phyloP scores from a whole-genome alignment of 345 rosid genomes.

The Ceriops zippeliana region DNA sequence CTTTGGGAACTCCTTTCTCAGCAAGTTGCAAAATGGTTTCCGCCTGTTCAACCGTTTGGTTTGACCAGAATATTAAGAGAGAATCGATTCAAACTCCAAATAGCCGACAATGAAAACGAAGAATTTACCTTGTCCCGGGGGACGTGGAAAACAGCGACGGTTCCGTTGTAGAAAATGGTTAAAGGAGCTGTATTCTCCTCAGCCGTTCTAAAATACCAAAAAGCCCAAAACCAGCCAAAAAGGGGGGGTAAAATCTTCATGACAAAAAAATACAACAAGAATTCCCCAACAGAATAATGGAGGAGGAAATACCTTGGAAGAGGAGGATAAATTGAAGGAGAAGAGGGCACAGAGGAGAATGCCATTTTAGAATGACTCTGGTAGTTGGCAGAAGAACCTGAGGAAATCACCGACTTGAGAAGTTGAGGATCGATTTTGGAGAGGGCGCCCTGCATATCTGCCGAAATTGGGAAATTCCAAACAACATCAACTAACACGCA shows the following conservation, averaged over 20 bases:
- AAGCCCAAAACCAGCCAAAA: not conserved
- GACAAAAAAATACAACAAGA: not conserved
- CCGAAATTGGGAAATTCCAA: not conserved
- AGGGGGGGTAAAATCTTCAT: not conserved
- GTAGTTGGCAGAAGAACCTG: constrained; percentile 24
- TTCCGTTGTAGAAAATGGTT: constrained; percentile 92
- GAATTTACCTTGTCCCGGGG: constrained; percentile 49
- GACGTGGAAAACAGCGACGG: constrained; percentile 60
- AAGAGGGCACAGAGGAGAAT: constrained; percentile 45
- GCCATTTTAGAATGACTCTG: not conserved
- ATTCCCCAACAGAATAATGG: not conserved
- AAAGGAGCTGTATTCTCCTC: constrained; percentile 51
- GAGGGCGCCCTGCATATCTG: constrained; percentile 76
- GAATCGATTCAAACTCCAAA: not conserved
- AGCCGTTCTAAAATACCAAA: constrained; percentile 21
- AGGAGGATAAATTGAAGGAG: constrained; percentile 31
- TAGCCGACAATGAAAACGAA: not conserved
- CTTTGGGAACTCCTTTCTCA: constrained; percentile 36
- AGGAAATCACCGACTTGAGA: constrained; percentile 63
- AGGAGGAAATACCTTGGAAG: constrained; percentile 31
- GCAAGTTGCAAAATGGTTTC: constrained; percentile 59
- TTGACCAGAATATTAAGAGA: not conserved
- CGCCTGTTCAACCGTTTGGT: constrained; percentile 29
- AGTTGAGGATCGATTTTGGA: constrained; percentile 80
- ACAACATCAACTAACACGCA: not conserved